Percentiles rank a stretch among this genome's conserved stretches.
Evolutionary conservation across 1,284 basidiomycete species (phyloP).

Genomic region (Puccinia brachypodii): DNA sequence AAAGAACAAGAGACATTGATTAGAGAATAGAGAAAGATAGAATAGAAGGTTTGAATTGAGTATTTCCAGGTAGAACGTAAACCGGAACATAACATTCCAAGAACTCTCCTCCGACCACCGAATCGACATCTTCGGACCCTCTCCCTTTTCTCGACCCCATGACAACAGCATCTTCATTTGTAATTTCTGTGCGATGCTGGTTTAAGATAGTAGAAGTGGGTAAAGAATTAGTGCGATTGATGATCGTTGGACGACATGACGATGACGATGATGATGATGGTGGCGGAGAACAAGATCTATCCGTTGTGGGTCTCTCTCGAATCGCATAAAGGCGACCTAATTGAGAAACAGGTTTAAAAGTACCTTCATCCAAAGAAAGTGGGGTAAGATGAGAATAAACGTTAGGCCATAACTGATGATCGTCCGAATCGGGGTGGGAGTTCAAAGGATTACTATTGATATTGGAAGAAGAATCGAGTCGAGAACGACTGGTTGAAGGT

Average conservation of each 20-base stretch:
- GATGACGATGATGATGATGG: background rate
- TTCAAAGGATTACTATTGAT: background rate
- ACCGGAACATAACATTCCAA: slow-evolving; percentile 91
- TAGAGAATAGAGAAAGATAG: background rate
- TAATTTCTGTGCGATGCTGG: slow-evolving; percentile 15
- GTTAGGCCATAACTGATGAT: background rate
- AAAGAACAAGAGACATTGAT: background rate
- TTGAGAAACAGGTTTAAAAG: slow-evolving; percentile 55
- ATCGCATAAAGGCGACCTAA: slow-evolving; percentile 53
- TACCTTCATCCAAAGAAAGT: slow-evolving; percentile 46
- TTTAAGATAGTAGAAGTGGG: background rate
- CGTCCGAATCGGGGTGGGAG: slow-evolving; percentile 49
- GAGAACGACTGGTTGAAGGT: slow-evolving; percentile 7
- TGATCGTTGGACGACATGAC: background rate
- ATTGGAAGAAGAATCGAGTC: background rate
- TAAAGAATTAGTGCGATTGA: background rate
- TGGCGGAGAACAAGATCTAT: no score
- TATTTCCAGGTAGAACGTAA: slow-evolving; percentile 68
- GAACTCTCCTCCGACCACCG: slow-evolving; percentile 70
- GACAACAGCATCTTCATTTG: background rate
- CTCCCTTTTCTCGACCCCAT: no score
- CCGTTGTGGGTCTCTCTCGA: slow-evolving; percentile 31
- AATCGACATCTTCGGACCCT: background rate
- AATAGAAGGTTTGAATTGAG: background rate
- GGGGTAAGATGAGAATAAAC: slow-evolving; percentile 33